Evolutionary conservation across 805 yeast genomes (phyloP).

Genomic region (Tetrapisispora nanseiensis): DNA sequence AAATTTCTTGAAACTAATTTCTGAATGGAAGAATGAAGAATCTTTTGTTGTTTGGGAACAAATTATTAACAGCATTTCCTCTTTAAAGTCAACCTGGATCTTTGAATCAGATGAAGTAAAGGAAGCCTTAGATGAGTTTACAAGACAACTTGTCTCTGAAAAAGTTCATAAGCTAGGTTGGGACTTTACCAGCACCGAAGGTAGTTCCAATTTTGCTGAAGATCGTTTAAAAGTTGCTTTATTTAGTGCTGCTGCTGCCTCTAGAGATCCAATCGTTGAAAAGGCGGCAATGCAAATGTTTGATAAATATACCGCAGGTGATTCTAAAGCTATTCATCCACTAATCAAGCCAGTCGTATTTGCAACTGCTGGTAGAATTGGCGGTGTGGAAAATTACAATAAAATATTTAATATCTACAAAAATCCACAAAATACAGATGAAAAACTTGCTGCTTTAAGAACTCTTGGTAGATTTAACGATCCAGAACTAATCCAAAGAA

Average conservation of each 20-base stretch:
- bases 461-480: conserved; percentile 56
- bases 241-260: conserved; percentile 48
- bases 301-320: conserved; percentile 48
- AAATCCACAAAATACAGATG: conserved; percentile 52
- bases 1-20: conserved; percentile 48
- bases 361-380: conserved; percentile 53
- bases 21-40: conserved; percentile 48
- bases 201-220: conserved; percentile 36
- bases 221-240: conserved; percentile 60
- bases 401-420: conserved; percentile 49
- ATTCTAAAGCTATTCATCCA: conserved; percentile 61
- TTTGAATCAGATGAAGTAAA: conserved; percentile 41
- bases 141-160: conserved; percentile 18
- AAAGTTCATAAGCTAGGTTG: conserved; percentile 54
- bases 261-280: conserved; percentile 40
- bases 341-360: conserved; percentile 61
- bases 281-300: conserved; percentile 42
- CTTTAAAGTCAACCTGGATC: conserved; percentile 44
- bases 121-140: conserved; percentile 42
- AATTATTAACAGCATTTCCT: conserved; percentile 39
- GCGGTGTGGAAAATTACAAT: conserved; percentile 55
- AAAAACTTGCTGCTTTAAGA: conserved; percentile 59
- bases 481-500: conserved; percentile 42
- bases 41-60: conserved; percentile 64
- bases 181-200: conserved; percentile 40